Conservation (phyloP, 2,329 filamentous ascomycete genomes). For the Ceratocystis smalleyi region DNA sequence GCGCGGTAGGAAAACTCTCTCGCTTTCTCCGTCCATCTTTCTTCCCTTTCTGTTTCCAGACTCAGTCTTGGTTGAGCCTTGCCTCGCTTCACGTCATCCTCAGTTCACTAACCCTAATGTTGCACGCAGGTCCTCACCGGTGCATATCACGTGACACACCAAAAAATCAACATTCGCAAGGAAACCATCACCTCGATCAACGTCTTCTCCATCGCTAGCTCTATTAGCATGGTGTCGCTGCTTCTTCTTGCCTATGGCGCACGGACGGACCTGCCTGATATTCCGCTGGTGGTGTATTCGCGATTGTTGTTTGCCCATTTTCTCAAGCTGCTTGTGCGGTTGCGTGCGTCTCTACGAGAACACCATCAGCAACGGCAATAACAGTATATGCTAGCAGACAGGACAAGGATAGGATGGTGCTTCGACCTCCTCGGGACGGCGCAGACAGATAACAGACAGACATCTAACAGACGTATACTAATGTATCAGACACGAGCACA, state of each 20-base stretch:
- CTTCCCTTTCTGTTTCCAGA: neutral
- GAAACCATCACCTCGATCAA: slow-evolving; percentile 64
- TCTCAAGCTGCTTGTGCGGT: slow-evolving; percentile 22
- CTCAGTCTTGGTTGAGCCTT: too few species aligned
- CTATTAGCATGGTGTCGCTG: slow-evolving; percentile 57
- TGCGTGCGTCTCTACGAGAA: slow-evolving; percentile 19
- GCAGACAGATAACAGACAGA: neutral
- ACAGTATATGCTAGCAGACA: too few species aligned
- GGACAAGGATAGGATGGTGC: neutral
- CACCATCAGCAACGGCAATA: slow-evolving; percentile 1
- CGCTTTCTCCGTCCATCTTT: neutral
- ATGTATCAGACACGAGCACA: neutral
- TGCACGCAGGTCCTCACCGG: slow-evolving; percentile 47
- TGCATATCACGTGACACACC: slow-evolving; percentile 61
- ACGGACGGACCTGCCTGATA: slow-evolving; percentile 43
- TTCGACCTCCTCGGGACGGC: neutral
- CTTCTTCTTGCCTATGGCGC: slow-evolving; percentile 51
- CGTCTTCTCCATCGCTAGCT: slow-evolving; percentile 61
- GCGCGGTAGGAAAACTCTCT: slow-evolving; percentile 38
- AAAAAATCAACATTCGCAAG: slow-evolving; percentile 64
- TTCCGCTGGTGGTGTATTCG: slow-evolving; percentile 37
- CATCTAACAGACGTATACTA: too few species aligned
- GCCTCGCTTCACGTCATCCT: too few species aligned
- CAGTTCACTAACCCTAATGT: neutral
- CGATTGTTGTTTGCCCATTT: slow-evolving; percentile 25